Percentiles rank a stretch among this genome's conserved stretches.
Conservation (phyloP, 75 land plant genomes). For the Azolla pinnata region DNA sequence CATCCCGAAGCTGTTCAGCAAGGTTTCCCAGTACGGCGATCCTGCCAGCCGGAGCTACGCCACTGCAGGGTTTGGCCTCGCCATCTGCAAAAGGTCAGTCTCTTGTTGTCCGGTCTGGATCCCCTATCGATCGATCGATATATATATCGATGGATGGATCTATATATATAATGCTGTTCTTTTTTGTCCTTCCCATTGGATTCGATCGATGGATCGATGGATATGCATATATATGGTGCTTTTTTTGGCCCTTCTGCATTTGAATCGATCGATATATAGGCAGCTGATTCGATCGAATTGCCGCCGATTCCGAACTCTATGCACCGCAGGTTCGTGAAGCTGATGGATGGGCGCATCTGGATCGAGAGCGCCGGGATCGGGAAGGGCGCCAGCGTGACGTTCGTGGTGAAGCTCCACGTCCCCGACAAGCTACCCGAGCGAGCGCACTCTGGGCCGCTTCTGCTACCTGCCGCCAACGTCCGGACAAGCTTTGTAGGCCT, state of each 20-base stretch:
- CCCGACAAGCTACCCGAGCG: conserved; percentile 23
- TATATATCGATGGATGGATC: too few species aligned
- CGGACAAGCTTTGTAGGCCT: conserved; percentile 33
- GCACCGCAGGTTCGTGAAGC: conserved; percentile 46
- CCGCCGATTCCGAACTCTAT: not conserved
- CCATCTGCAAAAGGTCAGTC: conserved; percentile 70
- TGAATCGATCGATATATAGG: too few species aligned
- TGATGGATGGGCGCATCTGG: conserved; percentile 59
- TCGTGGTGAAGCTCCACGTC: conserved; percentile 42
- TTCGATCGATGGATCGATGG: not conserved
- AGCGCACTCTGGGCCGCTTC: conserved; percentile 2
- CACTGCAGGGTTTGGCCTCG: conserved; percentile 87
- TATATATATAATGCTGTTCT: not conserved
- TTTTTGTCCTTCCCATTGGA: not conserved
- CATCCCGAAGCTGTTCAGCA: conserved; percentile 71
- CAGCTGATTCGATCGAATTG: too few species aligned
- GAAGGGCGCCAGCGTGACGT: conserved; percentile 46
- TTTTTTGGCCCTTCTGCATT: too few species aligned
- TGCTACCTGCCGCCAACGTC: conserved; percentile 4
- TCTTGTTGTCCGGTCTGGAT: not conserved
- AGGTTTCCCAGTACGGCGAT: conserved; percentile 47
- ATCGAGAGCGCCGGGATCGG: conserved; percentile 53
- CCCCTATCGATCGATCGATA: too few species aligned
- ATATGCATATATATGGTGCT: too few species aligned
- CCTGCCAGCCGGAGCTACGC: conserved; percentile 31